A percentile compares a stretch with the other conserved stretches of the same genome.
Conservation (phyloP, 208 protist species). For the Acanthamoeba healyi region DNA sequence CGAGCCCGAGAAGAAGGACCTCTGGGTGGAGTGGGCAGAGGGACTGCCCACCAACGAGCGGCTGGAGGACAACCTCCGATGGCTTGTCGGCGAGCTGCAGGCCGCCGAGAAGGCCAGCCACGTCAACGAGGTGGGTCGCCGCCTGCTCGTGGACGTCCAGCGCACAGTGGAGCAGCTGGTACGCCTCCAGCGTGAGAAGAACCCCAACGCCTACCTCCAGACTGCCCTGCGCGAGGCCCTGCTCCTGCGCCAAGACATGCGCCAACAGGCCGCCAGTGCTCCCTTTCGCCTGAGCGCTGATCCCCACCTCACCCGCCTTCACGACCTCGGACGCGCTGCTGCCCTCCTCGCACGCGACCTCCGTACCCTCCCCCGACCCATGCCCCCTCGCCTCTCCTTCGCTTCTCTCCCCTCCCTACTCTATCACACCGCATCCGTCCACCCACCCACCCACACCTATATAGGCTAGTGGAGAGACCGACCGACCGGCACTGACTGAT, state of each 20-base stretch:
- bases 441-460: no score
- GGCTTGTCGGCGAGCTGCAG: not conserved
- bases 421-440: no score
- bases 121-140: not conserved
- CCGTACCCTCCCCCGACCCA: not conserved
- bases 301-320: not conserved
- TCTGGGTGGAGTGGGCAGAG: not conserved
- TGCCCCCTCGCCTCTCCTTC: no score
- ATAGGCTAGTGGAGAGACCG: no score
- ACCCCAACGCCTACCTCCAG: not conserved
- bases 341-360: not conserved
- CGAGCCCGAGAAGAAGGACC: not conserved
- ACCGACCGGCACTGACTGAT: no score
- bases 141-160: not conserved
- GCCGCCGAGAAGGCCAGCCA: not conserved
- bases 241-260: slow-evolving; percentile 2
- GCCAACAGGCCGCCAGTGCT: no score
- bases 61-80: not conserved
- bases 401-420: no score
- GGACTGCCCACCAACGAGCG: not conserved
- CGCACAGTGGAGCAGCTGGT: not conserved
- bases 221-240: not conserved
- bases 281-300: slow-evolving; percentile 26
- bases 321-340: not conserved
- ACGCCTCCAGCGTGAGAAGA: not conserved